These are phyloP conservation scores for Elymus sibiricus DNA, from an alignment of 176 grass and related monocot genomes.

Conservation along the genomic window DNA sequence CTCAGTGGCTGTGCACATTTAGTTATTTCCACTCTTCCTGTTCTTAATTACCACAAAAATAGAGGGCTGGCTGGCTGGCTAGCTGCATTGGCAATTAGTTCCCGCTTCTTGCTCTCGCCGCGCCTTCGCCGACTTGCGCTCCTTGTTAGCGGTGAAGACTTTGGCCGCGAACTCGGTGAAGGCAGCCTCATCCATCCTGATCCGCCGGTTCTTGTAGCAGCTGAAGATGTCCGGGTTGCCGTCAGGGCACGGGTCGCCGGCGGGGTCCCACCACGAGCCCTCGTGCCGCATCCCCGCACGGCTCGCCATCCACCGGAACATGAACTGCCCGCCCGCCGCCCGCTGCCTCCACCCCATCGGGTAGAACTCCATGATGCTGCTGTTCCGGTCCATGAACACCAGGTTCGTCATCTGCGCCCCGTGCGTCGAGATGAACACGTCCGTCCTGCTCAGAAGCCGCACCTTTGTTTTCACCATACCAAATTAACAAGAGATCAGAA, in stretches of 20 bases:
- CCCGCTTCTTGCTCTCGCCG: background rate
- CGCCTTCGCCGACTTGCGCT: constrained; percentile 7
- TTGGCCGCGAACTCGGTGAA: constrained; percentile 42
- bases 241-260: constrained; percentile 30
- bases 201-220: constrained; percentile 54
- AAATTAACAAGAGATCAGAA: no score
- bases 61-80: background rate
- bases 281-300: constrained; percentile 61
- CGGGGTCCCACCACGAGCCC: constrained; percentile 58
- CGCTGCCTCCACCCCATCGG: constrained; percentile 60
- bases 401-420: constrained; percentile 75
- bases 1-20: background rate
- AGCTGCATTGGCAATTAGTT: background rate
- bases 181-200: constrained; percentile 48
- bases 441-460: constrained; percentile 53
- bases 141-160: constrained; percentile 39
- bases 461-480: constrained; percentile 25
- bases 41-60: background rate
- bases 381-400: constrained; percentile 69
- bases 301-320: constrained; percentile 58
- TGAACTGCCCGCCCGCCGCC: constrained; percentile 46
- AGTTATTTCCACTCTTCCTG: background rate
- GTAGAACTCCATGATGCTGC: constrained; percentile 83
- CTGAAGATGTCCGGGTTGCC: background rate
- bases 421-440: constrained; percentile 61